Evolutionary conservation across 176 grass and related monocot species (phyloP).

Genomic region (Oryza australiensis): DNA sequence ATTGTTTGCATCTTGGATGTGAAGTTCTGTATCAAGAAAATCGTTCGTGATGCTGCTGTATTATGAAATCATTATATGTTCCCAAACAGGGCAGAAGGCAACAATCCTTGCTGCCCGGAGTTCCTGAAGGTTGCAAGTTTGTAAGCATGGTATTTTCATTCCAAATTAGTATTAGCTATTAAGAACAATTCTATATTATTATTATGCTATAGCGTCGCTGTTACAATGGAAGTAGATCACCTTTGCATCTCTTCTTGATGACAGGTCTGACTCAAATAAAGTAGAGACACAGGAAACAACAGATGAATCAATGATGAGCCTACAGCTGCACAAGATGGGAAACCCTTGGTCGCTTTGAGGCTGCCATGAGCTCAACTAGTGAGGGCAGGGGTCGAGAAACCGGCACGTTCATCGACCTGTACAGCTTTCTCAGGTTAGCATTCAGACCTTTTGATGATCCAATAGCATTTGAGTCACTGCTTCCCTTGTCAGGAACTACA

Average conservation of each 20-base stretch:
- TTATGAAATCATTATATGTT: background rate
- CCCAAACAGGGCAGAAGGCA: too few species aligned
- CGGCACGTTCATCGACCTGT: slow-evolving; percentile 61
- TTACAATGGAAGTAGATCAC: too few species aligned
- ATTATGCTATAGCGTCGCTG: background rate
- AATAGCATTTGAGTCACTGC: background rate
- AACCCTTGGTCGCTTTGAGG: slow-evolving; percentile 56
- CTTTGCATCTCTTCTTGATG: background rate
- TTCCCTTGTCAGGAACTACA: background rate
- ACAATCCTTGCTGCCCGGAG: background rate
- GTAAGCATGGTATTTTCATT: background rate
- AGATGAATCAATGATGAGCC: background rate
- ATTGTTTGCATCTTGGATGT: background rate
- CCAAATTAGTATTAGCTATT: background rate
- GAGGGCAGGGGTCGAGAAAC: slow-evolving; percentile 67
- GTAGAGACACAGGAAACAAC: background rate
- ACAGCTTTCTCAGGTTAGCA: slow-evolving; percentile 57
- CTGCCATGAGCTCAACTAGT: slow-evolving; percentile 52
- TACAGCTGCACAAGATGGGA: slow-evolving; percentile 8
- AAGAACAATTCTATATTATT: background rate
- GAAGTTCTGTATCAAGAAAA: background rate
- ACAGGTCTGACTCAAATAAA: background rate
- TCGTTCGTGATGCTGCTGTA: background rate
- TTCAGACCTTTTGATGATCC: slow-evolving; percentile 46
- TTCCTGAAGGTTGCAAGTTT: background rate